Base-by-base conservation (phyloP, 2,329 filamentous ascomycete genomes). In the Diplodia seriata region DNA sequence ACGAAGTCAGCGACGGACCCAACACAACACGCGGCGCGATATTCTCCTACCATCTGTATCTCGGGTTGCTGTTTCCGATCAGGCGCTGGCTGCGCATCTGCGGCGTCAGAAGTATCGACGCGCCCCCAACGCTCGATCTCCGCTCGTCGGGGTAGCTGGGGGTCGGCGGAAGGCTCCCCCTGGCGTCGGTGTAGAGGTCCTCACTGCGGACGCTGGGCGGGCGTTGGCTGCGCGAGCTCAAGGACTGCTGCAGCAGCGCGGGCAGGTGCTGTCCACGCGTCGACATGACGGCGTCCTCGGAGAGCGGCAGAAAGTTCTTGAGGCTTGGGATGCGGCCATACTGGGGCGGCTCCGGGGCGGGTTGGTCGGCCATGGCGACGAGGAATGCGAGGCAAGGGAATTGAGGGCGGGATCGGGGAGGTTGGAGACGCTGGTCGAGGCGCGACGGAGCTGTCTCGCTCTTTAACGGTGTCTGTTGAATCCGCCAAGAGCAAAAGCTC, bases 51-150 rank as follows among this genome's bases (percentile, higher is more conserved):
- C 93, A 97, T 70, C 86, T 86, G 80, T 97, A 97, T 69, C 92
- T 84, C 20, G 92, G 91, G 77, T 95, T 97, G 72, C 87, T 92
- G 73, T 92, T 92, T 51, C 94, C 94, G 77, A 97, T 97, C 73
- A 98, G 84, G 66, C 92, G 87, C 86, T 93, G 91, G 75, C 90
- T 93, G 70, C 92, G 86, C 85, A 93, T 90, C 77, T 91, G 88
- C 2, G 90, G 89, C 50, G 82, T 83, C 72, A 83, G 81, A 56
- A 85, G 73, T 7, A 81, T 74, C 51, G 74, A 73, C 0, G 80
- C 81, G 18, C 78, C 82, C 65, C 77, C 71, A 31, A 68, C 23
- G 70, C 82, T 84, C 70, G 76, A 75, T 54, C 81, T 74, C 62
- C 82, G 74, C 40, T 67, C 64, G 31, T 63, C 47, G 47, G 26